These are phyloP conservation scores for Penicillium brasilianum DNA, from an alignment of 2,329 filamentous ascomycete genomes.

Conservation along the genomic window DNA sequence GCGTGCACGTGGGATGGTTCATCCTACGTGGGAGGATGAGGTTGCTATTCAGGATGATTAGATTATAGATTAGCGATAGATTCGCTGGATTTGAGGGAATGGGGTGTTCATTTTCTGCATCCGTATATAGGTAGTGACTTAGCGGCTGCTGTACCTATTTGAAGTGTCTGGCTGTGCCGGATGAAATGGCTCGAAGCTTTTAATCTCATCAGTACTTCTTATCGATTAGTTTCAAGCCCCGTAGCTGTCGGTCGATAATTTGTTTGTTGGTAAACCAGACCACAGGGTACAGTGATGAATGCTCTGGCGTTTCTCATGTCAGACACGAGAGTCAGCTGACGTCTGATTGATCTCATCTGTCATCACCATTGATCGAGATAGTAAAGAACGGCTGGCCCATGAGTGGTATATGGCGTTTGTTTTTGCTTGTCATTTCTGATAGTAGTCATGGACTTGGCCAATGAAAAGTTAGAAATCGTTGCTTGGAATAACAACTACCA, in stretches of 20 bases:
- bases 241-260: no score
- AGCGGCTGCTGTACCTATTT: not conserved
- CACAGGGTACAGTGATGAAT: no score
- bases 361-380: no score
- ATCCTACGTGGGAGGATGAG: constrained; percentile 41
- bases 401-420: not conserved
- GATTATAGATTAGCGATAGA: not conserved
- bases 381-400: not conserved
- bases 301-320: no score
- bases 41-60: constrained; percentile 45
- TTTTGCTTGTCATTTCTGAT: not conserved
- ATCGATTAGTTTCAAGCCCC: no score
- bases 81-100: not conserved
- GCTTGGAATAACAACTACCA: not conserved
- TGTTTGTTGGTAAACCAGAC: no score
- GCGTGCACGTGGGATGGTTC: constrained; percentile 43
- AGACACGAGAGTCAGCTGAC: no score
- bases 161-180: not conserved
- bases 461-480: no score
- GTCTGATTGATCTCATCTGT: no score
- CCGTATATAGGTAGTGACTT: not conserved
- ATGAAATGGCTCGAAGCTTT: not conserved
- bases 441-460: not conserved
- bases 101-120: not conserved
- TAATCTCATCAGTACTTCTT: not conserved